A percentile compares a stretch with the other conserved stretches of the same genome.
phyloP scores from a whole-genome alignment of 108 stramenopile genomes.

The Skeletonema potamos region DNA sequence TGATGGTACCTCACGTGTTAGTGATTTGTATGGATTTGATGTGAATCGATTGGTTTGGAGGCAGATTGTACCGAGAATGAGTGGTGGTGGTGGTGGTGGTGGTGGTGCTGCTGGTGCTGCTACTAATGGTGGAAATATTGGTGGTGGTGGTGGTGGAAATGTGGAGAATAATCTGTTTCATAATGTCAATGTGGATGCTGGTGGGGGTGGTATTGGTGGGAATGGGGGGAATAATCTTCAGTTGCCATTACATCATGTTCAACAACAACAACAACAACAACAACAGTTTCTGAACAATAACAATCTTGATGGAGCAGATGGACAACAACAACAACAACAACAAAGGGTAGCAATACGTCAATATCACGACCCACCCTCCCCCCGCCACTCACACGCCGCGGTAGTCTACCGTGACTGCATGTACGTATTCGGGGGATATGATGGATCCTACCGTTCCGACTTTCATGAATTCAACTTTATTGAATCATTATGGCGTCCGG shows the following conservation, averaged over 20 bases:
- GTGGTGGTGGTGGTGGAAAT: not conserved
- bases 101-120: not conserved
- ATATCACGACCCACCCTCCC: slow-evolving; percentile 68
- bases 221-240: not conserved
- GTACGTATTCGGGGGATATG: slow-evolving; percentile 92
- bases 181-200: slow-evolving; percentile 25
- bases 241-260: not conserved
- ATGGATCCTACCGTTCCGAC: slow-evolving; percentile 93
- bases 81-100: not conserved
- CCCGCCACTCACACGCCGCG: slow-evolving; percentile 94
- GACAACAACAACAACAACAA: not conserved
- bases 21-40: slow-evolving; percentile 91
- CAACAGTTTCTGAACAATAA: not conserved
- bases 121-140: not conserved
- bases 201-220: slow-evolving; percentile 23
- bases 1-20: slow-evolving; percentile 85
- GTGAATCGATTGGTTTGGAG: slow-evolving; percentile 81
- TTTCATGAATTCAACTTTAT: slow-evolving; percentile 89
- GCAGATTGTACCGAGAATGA: slow-evolving; percentile 48
- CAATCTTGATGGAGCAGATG: not conserved
- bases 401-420: slow-evolving; percentile 82
- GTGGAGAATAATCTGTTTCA: not conserved
- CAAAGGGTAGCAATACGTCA: slow-evolving; percentile 10
- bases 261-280: not conserved
- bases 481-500: slow-evolving; percentile 64